phyloP scores from a whole-genome alignment of 768 basidiomycete genomes.

The Xerocomus brunneocitrinus region DNA sequence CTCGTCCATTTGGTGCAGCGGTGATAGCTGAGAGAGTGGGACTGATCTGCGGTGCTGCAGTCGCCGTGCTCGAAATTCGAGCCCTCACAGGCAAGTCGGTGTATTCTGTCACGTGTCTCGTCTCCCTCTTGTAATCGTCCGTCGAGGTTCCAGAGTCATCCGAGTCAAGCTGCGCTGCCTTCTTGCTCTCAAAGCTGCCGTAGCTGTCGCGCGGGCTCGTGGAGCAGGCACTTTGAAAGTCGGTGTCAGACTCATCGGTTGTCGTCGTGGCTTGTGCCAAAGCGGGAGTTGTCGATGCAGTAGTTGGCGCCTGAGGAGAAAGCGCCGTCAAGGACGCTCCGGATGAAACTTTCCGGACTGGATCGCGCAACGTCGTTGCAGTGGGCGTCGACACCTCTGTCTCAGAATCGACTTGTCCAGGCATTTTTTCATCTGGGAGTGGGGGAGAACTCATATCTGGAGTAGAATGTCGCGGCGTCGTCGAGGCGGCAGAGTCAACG shows the following conservation, averaged over 20 bases:
- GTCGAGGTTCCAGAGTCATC: conserved; percentile 30
- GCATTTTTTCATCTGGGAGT: conserved; percentile 33
- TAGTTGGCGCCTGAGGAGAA: conserved; percentile 18
- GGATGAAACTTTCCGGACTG: conserved; percentile 34
- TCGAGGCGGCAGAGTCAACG: conserved; percentile 20
- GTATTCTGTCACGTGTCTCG: conserved; percentile 28
- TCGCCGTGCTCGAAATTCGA: conserved; percentile 54
- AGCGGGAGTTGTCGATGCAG: conserved; percentile 34
- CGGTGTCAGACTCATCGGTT: conserved; percentile 77
- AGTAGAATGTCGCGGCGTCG: conserved; percentile 27
- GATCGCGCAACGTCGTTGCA: conserved; percentile 24
- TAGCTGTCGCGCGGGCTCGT: conserved; percentile 67
- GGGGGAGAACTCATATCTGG: conserved; percentile 24
- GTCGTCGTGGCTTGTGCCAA: conserved; percentile 33
- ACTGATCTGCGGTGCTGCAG: conserved; percentile 43
- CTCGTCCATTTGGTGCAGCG: conserved; percentile 21
- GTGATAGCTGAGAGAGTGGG: conserved; percentile 41
- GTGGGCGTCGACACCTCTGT: conserved; percentile 25
- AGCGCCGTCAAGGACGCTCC: conserved; percentile 27
- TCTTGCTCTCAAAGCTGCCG: conserved; percentile 39
- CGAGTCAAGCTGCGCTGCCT: conserved; percentile 21
- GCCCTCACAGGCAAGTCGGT: conserved; percentile 41
- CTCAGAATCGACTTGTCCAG: conserved; percentile 40
- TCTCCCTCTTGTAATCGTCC: conserved; percentile 25
- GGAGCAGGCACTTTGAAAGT: conserved; percentile 86